Percentiles rank a stretch among this genome's conserved stretches.
phyloP scores from a whole-genome alignment of 441 rosid genomes.

The Jatropha multifida region DNA sequence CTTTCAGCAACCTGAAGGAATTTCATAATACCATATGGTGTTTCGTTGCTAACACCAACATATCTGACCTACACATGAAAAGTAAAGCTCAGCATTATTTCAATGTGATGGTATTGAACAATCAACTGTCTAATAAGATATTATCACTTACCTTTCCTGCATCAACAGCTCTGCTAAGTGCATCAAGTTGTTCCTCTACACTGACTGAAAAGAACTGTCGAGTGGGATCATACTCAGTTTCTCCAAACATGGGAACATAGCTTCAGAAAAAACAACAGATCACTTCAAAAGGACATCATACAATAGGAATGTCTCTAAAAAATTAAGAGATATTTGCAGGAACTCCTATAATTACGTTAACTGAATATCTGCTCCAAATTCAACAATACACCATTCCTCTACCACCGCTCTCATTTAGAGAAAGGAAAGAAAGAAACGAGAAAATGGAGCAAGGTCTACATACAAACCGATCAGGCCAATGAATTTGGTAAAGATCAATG shows the following conservation, averaged over 20 bases:
- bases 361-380: not conserved
- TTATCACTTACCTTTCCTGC: slow-evolving; percentile 46
- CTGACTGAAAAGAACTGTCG: slow-evolving; percentile 43
- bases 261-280: slow-evolving; percentile 29
- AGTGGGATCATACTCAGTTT: slow-evolving; percentile 48
- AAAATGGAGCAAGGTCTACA: slow-evolving; percentile 28
- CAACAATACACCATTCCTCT: not conserved
- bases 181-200: slow-evolving; percentile 62
- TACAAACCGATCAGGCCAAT: slow-evolving; percentile 84
- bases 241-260: slow-evolving; percentile 73
- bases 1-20: slow-evolving; percentile 50
- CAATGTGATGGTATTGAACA: not conserved
- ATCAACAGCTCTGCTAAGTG: slow-evolving; percentile 51
- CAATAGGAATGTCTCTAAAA: not conserved
- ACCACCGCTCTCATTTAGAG: not conserved
- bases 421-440: slow-evolving; percentile 10
- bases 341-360: not conserved
- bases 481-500: slow-evolving; percentile 67
- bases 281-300: slow-evolving; percentile 5
- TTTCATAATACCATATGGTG: slow-evolving; percentile 64
- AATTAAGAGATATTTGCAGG: not conserved
- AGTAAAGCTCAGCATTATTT: slow-evolving; percentile 4
- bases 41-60: slow-evolving; percentile 65
- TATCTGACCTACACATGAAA: slow-evolving; percentile 49
- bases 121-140: slow-evolving; percentile 6